Conservation (phyloP, 2,329 filamentous ascomycete genomes). For the Diaporthe citrichinensis region DNA sequence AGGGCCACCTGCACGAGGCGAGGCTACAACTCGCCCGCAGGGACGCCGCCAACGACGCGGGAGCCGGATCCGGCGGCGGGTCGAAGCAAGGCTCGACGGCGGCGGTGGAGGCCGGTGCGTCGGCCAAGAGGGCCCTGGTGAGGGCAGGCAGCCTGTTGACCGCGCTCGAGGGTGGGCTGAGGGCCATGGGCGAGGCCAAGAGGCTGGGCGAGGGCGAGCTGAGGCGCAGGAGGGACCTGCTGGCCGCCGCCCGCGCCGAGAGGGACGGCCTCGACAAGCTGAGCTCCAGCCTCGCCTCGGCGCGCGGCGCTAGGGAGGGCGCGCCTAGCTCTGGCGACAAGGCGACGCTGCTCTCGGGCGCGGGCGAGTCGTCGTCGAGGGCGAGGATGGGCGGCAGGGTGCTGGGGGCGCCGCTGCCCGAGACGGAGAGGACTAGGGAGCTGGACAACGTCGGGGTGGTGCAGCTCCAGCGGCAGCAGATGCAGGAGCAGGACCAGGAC, state of each 20-base stretch:
- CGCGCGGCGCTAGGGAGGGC: constrained; percentile 59
- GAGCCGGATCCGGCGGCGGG: constrained; percentile 47
- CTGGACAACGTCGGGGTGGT: constrained; percentile 82
- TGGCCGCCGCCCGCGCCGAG: constrained; percentile 79
- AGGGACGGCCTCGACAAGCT: constrained; percentile 82
- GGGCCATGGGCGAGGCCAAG: constrained; percentile 66
- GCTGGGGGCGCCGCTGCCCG: constrained; percentile 78
- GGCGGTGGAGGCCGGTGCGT: constrained; percentile 74
- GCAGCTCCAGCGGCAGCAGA: constrained; percentile 80
- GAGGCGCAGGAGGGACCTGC: constrained; percentile 77
- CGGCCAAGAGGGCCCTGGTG: constrained; percentile 81
- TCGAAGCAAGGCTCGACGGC: constrained; percentile 57
- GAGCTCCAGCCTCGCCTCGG: constrained; percentile 66
- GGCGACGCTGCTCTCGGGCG: constrained; percentile 61
- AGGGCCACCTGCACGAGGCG: constrained; percentile 77
- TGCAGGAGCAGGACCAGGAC: constrained; percentile 81
- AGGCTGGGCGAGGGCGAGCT: constrained; percentile 82
- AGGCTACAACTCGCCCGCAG: constrained; percentile 75
- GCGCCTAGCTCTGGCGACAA: constrained; percentile 65
- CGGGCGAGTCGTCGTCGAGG: constrained; percentile 43
- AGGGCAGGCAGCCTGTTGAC: constrained; percentile 75
- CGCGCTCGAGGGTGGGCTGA: constrained; percentile 76
- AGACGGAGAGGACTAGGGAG: constrained; percentile 83
- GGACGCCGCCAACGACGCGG: constrained; percentile 68
- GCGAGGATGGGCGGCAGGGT: constrained; percentile 70